phyloP scores from a whole-genome alignment of 331 rosid genomes.

The Stylosanthes scabra region DNA sequence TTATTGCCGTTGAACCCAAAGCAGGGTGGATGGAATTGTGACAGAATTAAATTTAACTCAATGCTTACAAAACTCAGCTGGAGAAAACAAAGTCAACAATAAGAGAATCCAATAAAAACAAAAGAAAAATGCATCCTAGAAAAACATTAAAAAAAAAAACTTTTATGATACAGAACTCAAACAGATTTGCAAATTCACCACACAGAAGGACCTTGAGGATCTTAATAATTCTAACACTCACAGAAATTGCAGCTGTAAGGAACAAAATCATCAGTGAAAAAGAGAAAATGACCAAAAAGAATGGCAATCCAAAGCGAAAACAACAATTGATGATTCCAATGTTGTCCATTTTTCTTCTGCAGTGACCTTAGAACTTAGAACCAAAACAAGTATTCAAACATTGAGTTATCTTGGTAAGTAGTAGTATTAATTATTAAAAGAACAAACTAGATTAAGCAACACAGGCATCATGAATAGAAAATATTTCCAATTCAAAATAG shows the following conservation, averaged over 20 bases:
- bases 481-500: too few relatives aligned
- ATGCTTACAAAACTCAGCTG: not conserved
- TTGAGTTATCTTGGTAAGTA: not conserved
- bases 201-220: not conserved
- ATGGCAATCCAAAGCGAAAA: constrained; percentile 3
- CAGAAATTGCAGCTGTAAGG: constrained; percentile 28
- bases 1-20: not conserved
- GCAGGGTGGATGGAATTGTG: constrained; percentile 6
- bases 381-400: not conserved
- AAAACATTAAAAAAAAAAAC: constrained; percentile 3
- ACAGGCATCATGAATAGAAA: not conserved
- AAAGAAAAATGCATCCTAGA: constrained; percentile 1
- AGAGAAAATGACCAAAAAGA: not conserved
- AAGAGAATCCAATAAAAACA: not conserved
- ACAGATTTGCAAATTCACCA: not conserved
- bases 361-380: not conserved
- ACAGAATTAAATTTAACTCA: not conserved
- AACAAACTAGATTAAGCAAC: constrained; percentile 6
- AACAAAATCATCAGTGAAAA: not conserved
- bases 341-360: not conserved
- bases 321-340: constrained; percentile 6
- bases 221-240: not conserved
- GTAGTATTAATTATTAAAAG: not conserved
- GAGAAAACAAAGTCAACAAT: constrained; percentile 5
- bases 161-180: not conserved